Percentiles rank a stretch among this genome's conserved stretches.
Evolutionary conservation across 257 asterid species (phyloP).

Genomic region (Verbena officinalis): DNA sequence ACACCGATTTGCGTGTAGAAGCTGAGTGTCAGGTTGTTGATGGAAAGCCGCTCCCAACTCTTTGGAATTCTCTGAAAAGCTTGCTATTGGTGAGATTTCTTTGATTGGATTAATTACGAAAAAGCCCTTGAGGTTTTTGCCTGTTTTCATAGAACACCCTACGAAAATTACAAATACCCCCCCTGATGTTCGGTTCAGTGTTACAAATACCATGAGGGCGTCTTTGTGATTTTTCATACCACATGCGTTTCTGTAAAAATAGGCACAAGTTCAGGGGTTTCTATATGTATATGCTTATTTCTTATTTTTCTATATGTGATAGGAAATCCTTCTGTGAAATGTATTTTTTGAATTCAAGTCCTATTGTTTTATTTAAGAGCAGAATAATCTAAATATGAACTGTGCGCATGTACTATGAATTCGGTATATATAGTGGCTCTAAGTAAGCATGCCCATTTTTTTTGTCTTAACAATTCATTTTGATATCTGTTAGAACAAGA

Average conservation of each 20-base stretch:
- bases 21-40: slow-evolving; percentile 41
- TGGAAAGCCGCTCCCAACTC: slow-evolving; percentile 48
- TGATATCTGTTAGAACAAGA: background rate
- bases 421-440: background rate
- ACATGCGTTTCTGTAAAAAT: too few species aligned
- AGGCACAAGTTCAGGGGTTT: too few species aligned
- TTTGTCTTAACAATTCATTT: background rate
- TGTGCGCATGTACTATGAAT: background rate
- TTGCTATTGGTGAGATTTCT: slow-evolving; percentile 27
- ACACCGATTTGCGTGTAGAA: slow-evolving; percentile 27
- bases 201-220: too few species aligned
- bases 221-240: too few species aligned
- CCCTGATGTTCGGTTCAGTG: too few species aligned
- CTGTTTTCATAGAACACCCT: too few species aligned
- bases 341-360: background rate
- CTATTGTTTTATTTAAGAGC: background rate
- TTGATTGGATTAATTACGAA: too few species aligned
- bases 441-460: background rate
- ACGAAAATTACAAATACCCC: too few species aligned
- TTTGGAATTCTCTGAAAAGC: slow-evolving; percentile 42
- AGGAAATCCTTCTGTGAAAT: background rate
- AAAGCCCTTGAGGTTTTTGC: too few species aligned
- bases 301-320: background rate
- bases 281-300: too few species aligned
- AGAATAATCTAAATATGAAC: background rate